Percentiles rank a stretch among this genome's conserved stretches.
Evolutionary conservation across 306 rosid species (phyloP).

Genomic region (Senna siamea): DNA sequence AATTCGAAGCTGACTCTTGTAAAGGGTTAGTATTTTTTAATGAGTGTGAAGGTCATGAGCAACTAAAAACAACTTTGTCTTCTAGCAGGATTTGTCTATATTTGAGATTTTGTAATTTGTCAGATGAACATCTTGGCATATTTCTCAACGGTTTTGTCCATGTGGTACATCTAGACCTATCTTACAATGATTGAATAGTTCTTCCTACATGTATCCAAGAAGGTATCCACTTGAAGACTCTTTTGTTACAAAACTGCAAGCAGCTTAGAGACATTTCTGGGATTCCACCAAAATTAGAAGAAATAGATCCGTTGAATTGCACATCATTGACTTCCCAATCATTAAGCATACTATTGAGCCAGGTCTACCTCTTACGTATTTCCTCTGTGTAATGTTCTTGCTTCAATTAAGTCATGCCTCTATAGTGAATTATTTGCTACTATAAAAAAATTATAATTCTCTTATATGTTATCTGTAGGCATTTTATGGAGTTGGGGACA

Average conservation of each 20-base stretch:
- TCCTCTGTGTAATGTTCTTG: background rate
- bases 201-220: constrained; percentile 33
- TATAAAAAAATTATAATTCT: background rate
- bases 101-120: constrained; percentile 24
- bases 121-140: constrained; percentile 13
- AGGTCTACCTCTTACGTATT: constrained; percentile 18
- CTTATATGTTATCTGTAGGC: constrained; percentile 16
- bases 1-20: constrained; percentile 25
- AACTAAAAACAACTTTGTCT: background rate
- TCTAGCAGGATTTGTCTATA: background rate
- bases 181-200: background rate
- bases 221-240: constrained; percentile 15
- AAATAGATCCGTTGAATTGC: too few species aligned
- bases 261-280: constrained; percentile 13
- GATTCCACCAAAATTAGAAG: constrained; percentile 12
- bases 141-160: constrained; percentile 20
- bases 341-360: constrained; percentile 22
- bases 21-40: constrained; percentile 4
- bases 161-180: constrained; percentile 25
- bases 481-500: background rate
- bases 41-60: background rate
- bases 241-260: background rate
- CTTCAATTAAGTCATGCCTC: background rate
- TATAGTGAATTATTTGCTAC: background rate
- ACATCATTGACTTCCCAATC: constrained; percentile 29